Percentiles rank a stretch among this genome's conserved stretches.
phyloP scores from a whole-genome alignment of 768 basidiomycete species.

The Trametes gibbosa region DNA sequence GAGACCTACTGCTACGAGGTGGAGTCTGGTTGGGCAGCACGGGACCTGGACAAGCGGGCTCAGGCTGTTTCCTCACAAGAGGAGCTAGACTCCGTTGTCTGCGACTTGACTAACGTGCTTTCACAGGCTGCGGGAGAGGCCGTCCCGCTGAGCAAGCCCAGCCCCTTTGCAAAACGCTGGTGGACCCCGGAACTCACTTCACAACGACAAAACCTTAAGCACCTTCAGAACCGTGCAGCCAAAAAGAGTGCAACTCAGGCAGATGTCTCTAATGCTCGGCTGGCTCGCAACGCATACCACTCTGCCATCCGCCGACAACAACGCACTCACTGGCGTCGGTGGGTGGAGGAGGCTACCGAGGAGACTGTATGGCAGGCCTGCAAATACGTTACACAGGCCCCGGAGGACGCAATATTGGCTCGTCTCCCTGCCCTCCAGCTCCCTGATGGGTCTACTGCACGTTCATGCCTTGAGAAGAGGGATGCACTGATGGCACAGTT shows the following conservation, averaged over 20 bases:
- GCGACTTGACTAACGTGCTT: conserved; percentile 17
- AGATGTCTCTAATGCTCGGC: background rate
- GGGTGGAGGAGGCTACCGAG: conserved; percentile 13
- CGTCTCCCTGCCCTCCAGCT: conserved; percentile 20
- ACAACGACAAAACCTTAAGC: too few species aligned
- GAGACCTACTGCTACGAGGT: conserved; percentile 26
- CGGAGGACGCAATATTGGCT: conserved; percentile 14
- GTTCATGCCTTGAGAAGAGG: conserved; percentile 23
- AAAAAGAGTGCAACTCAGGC: background rate
- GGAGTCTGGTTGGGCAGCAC: background rate
- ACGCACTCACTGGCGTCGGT: conserved; percentile 24
- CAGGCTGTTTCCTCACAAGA: background rate
- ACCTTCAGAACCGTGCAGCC: background rate
- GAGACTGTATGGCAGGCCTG: conserved; percentile 21
- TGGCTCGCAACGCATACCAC: conserved; percentile 2
- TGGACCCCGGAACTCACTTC: conserved; percentile 23
- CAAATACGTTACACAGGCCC: conserved; percentile 4
- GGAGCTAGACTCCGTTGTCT: conserved; percentile 7
- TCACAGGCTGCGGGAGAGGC: conserved; percentile 13
- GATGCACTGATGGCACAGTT: conserved; percentile 19
- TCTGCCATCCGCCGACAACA: conserved; percentile 13
- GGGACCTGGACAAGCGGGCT: background rate
- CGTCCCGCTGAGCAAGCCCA: conserved; percentile 23
- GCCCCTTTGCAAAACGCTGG: conserved; percentile 32
- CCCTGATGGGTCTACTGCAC: background rate